These are phyloP conservation scores for Xerophyta viscosa DNA, from an alignment of 106 monocot species.

Conservation along the genomic window DNA sequence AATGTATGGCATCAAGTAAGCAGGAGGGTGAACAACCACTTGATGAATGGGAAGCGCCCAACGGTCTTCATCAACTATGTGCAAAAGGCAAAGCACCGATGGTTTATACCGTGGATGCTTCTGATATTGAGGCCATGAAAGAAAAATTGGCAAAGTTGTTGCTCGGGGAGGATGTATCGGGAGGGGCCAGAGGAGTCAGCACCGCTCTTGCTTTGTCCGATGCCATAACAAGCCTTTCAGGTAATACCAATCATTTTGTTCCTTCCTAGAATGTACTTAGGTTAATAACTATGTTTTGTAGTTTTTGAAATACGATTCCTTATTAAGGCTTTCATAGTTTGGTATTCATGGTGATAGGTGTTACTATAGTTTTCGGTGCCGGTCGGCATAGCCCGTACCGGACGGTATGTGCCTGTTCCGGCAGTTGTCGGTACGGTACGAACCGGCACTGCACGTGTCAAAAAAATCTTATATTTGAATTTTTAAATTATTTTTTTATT, in stretches of 20 bases:
- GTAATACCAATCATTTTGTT: conserved; percentile 28
- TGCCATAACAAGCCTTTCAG: conserved; percentile 85
- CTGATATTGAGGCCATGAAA: conserved; percentile 86
- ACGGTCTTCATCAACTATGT: conserved; percentile 19
- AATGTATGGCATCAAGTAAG: conserved; percentile 31
- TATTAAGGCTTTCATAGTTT: too few species aligned
- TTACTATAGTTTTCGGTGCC: too few species aligned
- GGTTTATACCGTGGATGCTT: conserved; percentile 34
- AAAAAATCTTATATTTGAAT: too few species aligned
- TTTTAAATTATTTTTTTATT: too few species aligned
- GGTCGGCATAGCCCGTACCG: too few species aligned
- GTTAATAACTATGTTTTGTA: too few species aligned
- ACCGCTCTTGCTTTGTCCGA: conserved; percentile 76
- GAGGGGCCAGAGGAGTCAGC: conserved; percentile 57
- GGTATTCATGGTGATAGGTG: too few species aligned
- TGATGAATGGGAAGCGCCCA: conserved; percentile 40
- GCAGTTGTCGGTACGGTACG: too few species aligned
- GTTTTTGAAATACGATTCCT: too few species aligned
- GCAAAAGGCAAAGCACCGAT: conserved; percentile 47
- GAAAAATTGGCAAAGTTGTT: conserved; percentile 76
- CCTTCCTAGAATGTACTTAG: too few species aligned
- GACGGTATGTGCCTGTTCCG: too few species aligned
- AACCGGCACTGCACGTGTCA: too few species aligned
- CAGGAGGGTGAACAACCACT: conserved; percentile 42
- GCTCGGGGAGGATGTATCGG: conserved; percentile 86